A percentile compares a stretch with the other conserved stretches of the same genome.
Conservation (phyloP, 2,329 filamentous ascomycete species). For the Teratosphaeria viscida region DNA sequence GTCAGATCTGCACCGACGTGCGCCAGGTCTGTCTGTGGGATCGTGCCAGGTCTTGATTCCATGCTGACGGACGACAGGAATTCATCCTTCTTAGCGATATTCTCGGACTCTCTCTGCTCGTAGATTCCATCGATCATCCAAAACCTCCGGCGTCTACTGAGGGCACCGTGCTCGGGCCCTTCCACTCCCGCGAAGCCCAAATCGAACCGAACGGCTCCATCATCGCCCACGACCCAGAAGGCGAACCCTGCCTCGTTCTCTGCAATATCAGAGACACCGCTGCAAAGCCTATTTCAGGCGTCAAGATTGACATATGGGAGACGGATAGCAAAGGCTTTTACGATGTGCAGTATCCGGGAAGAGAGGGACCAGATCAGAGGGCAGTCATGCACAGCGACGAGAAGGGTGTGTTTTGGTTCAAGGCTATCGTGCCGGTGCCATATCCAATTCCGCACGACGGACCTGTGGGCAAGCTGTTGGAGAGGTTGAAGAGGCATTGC, state of each 20-base stretch:
- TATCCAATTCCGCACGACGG: conserved; percentile 81
- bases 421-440: conserved; percentile 70
- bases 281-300: conserved; percentile 52
- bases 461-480: conserved; percentile 64
- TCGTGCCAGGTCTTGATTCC: background rate
- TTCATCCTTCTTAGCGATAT: conserved; percentile 76
- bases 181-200: conserved; percentile 70
- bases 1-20: conserved; percentile 63
- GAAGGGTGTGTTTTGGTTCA: conserved; percentile 73
- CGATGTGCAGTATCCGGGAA: conserved; percentile 64
- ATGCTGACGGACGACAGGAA: conserved; percentile 20
- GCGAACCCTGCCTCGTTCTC: conserved; percentile 61
- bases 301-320: conserved; percentile 76
- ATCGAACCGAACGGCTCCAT: conserved; percentile 43
- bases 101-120: conserved; percentile 66
- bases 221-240: conserved; percentile 60
- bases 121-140: conserved; percentile 76
- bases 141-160: conserved; percentile 62
- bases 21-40: conserved; percentile 46
- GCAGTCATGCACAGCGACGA: conserved; percentile 60
- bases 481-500: conserved; percentile 58
- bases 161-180: conserved; percentile 70
- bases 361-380: conserved; percentile 57
- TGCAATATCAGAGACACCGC: conserved; percentile 58
- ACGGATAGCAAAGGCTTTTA: conserved; percentile 72